phyloP scores from a whole-genome alignment of 176 grass and related monocot species.

The barley (Hordeum vulgare) region MorexV3_pseudomolecules_assembly NC_058519.1:605628509-605629008 shows the following conservation, averaged over 20 bases:
- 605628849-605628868: background rate
- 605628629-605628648: background rate
- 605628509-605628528: background rate
- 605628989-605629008: background rate
- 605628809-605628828: background rate
- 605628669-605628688: background rate
- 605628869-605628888: background rate
- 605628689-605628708: background rate
- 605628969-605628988: background rate
- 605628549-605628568: background rate
- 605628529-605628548: background rate
- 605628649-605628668: background rate
- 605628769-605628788: background rate
- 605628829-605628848: background rate
- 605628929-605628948: background rate
- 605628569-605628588: background rate
- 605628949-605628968: background rate
- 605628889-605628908: background rate
- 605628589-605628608: background rate
- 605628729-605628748: background rate
- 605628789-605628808: background rate
- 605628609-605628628: background rate
- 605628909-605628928: background rate
- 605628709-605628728: background rate
- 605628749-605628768: background rate